Evolutionary conservation across 2,329 filamentous ascomycete genomes (phyloP), one percentile per base, ranked within the genome.

Genomic region (Myriosclerotinia duriaeana): DNA sequence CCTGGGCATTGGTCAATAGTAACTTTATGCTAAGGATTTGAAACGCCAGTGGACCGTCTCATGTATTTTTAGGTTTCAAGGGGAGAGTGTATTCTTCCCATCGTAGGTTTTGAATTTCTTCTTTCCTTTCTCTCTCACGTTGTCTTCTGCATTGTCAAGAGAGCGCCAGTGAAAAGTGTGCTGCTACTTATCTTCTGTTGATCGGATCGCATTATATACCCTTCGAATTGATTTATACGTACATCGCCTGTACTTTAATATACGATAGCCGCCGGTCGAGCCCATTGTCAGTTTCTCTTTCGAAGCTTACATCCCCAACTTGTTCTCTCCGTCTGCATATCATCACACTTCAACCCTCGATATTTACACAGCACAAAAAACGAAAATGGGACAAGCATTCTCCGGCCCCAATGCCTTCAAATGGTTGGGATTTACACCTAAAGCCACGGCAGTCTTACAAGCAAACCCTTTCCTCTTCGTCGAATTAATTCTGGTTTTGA

Each of bases 361-460:
- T 17, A 53, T 20, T 20, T 44, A 40, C 34, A 3, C 26, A 55
- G 34, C 44, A 36, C 65, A 20, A 5, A n/a, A 58, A 26, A 34
- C 44, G n/a, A 73, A 65, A 53, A 75, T 76, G 73, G 74, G 70
- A 44, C 66, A 71, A 66, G 69, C 73, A 68, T 76, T 76, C 67
- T 71, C 71, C 30, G 74, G 74, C 9, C 74, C 74, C n/a, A 68
- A 75, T 59, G 74, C 74, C 70, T 76, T 76, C 70, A 75, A 76
- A 59, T 76, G 72, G 69, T 69, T 76, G 68, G 69, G 69, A 66
- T 75, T 76, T 68, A 76, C 74, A 11, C 71, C 72, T 12, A 70
- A 72, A 66, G 74, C 74, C 30, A 76, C 73, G 5, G 74, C 72
- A 9, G 74, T 76, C 8, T 69, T 76, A 4, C 72, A 73, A 56